Evolutionary conservation across 192 early-diverging fungal species (phyloP), one percentile per base, ranked within the genome.

Genomic region (Lobosporangium transversale): DNA sequence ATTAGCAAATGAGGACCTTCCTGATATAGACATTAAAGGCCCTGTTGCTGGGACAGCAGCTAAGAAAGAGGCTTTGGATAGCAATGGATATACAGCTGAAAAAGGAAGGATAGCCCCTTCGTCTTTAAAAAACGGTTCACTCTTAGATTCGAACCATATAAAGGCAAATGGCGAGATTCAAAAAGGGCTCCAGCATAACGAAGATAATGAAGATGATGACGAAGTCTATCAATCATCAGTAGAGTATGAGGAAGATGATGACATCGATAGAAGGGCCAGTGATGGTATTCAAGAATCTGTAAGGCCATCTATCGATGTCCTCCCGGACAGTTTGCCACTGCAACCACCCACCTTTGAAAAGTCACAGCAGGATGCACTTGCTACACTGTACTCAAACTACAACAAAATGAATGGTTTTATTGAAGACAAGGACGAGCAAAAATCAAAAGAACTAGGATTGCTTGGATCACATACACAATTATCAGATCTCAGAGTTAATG

Each of bases 211-310:
- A 12, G 53, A 70, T 1, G 53, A 62, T 8, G 70, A 76, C 21
- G 73, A 67, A 6, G 59, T 67, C 10, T 76, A 76, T 26, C 73
- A 76, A 29, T 76, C 73, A 11, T 76, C 73, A 7, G 73, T 42
- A 20, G 73, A 76, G 29, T 67, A 76, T 29, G 73, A 75, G 2
- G 70, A 62, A 18, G 53, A 37, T 26, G 61, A 62, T 21, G 29
- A 53, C 0, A 35, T 36, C 29, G 53, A 36, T 26, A 59, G 66
- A 29, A 31, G 35, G 45, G 55, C 20, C n/a, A n/a, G n/a, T n/a
- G n/a, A n/a, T n/a, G n/a, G n/a, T n/a, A n/a, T n/a, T n/a, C n/a
- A n/a, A n/a, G n/a, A n/a, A n/a, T n/a, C n/a, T n/a, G n/a, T n/a
- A n/a, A n/a, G n/a, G n/a, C n/a, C n/a, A n/a, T n/a, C n/a, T n/a